Conservation (phyloP, 768 basidiomycete genomes). For the Suillus sp. region DNA sequence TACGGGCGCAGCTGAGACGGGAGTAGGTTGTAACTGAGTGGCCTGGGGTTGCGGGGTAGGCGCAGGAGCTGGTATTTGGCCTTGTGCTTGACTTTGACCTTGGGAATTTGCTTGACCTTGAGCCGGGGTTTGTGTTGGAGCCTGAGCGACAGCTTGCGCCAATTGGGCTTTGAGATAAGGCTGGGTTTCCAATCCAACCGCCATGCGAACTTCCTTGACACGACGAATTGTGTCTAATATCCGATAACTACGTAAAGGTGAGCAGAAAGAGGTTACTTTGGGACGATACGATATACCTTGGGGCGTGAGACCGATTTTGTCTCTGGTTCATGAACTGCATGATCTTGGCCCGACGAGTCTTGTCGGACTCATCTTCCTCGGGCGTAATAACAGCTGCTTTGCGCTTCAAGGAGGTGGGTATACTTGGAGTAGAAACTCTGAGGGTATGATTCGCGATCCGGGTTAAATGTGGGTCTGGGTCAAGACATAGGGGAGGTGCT, state of each 20-base stretch:
- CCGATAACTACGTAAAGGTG: slow-evolving; percentile 45
- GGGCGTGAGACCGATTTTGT: slow-evolving; percentile 45
- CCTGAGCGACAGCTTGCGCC: slow-evolving; percentile 13
- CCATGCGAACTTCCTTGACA: slow-evolving; percentile 29
- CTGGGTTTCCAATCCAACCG: slow-evolving; percentile 12
- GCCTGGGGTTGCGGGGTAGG: slow-evolving; percentile 33
- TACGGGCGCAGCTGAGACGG: slow-evolving; percentile 36
- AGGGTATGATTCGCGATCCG: slow-evolving; percentile 76
- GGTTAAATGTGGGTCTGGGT: slow-evolving; percentile 76
- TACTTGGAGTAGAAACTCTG: slow-evolving; percentile 71
- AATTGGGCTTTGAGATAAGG: slow-evolving; percentile 7
- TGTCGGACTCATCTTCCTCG: slow-evolving; percentile 78
- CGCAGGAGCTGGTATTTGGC: slow-evolving; percentile 34
- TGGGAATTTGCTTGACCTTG: slow-evolving; percentile 33
- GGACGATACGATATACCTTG: slow-evolving; percentile 44
- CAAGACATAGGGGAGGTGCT: slow-evolving; percentile 73
- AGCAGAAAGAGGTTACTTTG: not conserved
- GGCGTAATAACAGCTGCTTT: slow-evolving; percentile 71
- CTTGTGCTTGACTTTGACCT: slow-evolving; percentile 27
- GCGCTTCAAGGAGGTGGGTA: slow-evolving; percentile 73
- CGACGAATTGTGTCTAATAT: slow-evolving; percentile 54
- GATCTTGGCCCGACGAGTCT: slow-evolving; percentile 70
- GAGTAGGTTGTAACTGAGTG: slow-evolving; percentile 38
- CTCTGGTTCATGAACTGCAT: slow-evolving; percentile 78
- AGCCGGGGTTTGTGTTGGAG: slow-evolving; percentile 23